These are phyloP conservation scores for Lipomyces kockii DNA, from an alignment of 805 yeast species.

Conservation along the genomic window DNA sequence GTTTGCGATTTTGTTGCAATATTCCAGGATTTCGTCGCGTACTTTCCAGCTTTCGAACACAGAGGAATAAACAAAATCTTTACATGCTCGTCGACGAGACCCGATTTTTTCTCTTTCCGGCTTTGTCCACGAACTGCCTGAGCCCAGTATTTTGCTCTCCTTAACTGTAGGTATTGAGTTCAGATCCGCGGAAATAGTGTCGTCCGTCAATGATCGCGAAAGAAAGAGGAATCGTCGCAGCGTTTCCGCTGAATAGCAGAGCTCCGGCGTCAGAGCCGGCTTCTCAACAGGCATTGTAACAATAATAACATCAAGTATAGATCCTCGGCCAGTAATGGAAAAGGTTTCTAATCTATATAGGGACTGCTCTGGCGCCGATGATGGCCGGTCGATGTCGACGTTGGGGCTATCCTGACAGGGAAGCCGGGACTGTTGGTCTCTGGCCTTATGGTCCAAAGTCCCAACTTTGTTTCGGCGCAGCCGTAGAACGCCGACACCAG, in stretches of 20 bases:
- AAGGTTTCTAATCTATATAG: neutral
- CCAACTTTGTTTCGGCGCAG: neutral
- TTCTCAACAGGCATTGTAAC: conserved; percentile 6
- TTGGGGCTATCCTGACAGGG: no score
- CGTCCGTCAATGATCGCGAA: conserved; percentile 31
- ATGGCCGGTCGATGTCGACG: neutral
- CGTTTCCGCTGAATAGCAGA: conserved; percentile 27
- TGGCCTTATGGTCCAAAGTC: neutral
- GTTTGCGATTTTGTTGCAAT: conserved; percentile 34
- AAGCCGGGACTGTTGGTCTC: no score
- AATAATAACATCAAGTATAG: neutral
- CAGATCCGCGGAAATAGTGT: conserved; percentile 29
- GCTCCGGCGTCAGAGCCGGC: conserved; percentile 24
- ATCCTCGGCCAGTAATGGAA: neutral
- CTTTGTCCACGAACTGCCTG: conserved; percentile 18
- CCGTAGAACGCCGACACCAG: neutral
- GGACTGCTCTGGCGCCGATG: neutral
- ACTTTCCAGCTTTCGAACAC: conserved; percentile 39
- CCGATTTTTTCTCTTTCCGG: conserved; percentile 23
- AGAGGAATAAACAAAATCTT: conserved; percentile 15
- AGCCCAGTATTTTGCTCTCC: conserved; percentile 9
- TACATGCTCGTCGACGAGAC: conserved; percentile 19
- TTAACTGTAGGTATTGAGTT: conserved; percentile 23
- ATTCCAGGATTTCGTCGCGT: conserved; percentile 37
- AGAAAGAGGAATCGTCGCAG: conserved; percentile 29